Conservation (phyloP, 148 eudicot genomes). For the Amaranthus palmeri region DNA sequence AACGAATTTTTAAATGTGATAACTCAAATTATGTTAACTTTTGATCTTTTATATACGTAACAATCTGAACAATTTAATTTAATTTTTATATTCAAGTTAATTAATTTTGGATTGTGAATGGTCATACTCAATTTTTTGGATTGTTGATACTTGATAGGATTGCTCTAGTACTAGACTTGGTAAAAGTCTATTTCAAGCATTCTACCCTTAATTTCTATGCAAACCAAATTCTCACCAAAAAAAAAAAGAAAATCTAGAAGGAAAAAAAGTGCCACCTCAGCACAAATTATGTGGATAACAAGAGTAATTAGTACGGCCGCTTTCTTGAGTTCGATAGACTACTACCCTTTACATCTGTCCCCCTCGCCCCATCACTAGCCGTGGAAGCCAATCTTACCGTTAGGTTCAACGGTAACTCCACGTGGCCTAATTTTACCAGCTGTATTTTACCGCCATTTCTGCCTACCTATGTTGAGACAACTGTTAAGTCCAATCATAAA, state of each 20-base stretch:
- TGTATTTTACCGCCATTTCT: constrained; percentile 13
- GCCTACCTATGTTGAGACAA: constrained; percentile 16
- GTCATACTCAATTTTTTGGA: too few species aligned
- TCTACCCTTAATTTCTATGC: not conserved
- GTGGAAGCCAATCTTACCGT: constrained; percentile 29
- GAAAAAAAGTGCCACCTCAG: constrained; percentile 9
- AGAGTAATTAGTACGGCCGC: constrained; percentile 4
- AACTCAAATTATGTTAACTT: not conserved
- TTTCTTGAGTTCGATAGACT: constrained; percentile 15
- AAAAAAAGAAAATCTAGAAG: not conserved
- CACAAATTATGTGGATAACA: not conserved
- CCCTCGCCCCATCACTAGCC: not conserved
- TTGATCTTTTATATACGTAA: not conserved
- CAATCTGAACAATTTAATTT: not conserved
- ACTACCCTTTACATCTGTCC: constrained; percentile 14
- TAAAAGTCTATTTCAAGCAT: constrained; percentile 10
- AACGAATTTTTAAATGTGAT: too few species aligned
- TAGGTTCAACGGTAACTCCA: constrained; percentile 15
- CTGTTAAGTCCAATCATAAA: too few species aligned
- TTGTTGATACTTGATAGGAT: not conserved
- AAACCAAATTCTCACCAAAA: constrained; percentile 13
- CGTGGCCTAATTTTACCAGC: constrained; percentile 20
- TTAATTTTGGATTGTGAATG: not conserved
- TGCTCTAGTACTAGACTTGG: not conserved
- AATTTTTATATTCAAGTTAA: not conserved